Percentiles rank a stretch among this genome's conserved stretches.
Evolutionary conservation across 257 asterid genomes (phyloP).

Genomic region (Lycium ferocissimum): DNA sequence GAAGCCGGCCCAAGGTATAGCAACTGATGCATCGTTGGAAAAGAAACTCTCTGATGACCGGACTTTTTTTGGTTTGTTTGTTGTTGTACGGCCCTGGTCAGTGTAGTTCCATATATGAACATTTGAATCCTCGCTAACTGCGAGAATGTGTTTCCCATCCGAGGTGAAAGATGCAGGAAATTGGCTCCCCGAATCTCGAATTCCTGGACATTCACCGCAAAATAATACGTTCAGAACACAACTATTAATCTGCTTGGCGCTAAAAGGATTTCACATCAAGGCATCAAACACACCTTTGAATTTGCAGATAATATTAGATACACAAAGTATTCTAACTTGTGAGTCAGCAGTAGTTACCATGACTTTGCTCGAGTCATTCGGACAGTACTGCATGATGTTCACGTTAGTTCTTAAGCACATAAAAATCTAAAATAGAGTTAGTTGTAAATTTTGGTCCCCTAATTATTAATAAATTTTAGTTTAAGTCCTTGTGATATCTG

Average conservation of each 20-base stretch:
- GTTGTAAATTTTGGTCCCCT: no score
- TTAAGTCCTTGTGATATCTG: no score
- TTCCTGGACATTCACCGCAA: conserved; percentile 49
- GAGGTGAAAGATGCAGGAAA: conserved; percentile 78
- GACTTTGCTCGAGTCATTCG: conserved; percentile 72
- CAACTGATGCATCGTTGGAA: conserved; percentile 75
- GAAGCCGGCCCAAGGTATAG: conserved; percentile 85
- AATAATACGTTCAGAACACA: conserved; percentile 4
- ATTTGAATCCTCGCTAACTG: conserved; percentile 71
- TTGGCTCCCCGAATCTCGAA: conserved; percentile 61
- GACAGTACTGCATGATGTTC: conserved; percentile 67
- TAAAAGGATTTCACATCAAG: conserved; percentile 7
- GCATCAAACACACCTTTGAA: conserved; percentile 61
- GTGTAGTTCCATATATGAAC: conserved; percentile 75
- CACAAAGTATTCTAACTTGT: conserved; percentile 69
- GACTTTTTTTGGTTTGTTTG: conserved; percentile 44
- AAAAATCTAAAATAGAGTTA: not conserved
- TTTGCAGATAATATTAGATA: conserved; percentile 68
- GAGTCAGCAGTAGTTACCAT: conserved; percentile 92
- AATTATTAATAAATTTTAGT: no score
- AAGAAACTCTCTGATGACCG: conserved; percentile 72
- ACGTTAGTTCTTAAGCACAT: not conserved
- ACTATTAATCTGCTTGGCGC: not conserved
- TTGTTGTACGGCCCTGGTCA: conserved; percentile 49
- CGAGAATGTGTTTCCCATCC: conserved; percentile 79